phyloP scores from a whole-genome alignment of 495 filamentous ascomycete species.

The Terfezia boudieri region DNA sequence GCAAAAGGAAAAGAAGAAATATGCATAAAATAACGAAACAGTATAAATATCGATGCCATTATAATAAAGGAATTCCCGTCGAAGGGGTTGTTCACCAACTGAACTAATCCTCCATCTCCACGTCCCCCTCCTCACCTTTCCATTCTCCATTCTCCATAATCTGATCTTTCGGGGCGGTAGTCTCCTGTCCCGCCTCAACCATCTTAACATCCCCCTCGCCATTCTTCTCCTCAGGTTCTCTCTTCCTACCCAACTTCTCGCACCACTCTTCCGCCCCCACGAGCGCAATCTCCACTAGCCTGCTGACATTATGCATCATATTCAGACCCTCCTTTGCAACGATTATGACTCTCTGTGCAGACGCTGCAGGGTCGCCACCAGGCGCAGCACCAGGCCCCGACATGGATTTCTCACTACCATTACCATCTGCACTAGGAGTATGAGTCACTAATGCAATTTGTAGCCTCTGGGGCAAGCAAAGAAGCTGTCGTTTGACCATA shows the following conservation, averaged over 20 bases:
- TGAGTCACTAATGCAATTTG: conserved; percentile 24
- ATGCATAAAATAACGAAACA: too few relatives aligned
- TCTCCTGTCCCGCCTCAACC: background rate
- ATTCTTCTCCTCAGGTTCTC: background rate
- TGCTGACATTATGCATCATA: conserved; percentile 67
- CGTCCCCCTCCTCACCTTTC: background rate
- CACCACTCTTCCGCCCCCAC: conserved; percentile 75
- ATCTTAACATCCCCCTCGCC: background rate
- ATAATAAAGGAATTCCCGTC: too few relatives aligned
- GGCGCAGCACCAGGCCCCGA: conserved; percentile 4
- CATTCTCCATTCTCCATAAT: background rate
- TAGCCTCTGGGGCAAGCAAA: conserved; percentile 57
- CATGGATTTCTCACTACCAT: conserved; percentile 8
- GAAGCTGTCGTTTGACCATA: conserved; percentile 52
- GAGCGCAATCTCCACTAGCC: conserved; percentile 62
- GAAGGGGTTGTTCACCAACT: too few relatives aligned
- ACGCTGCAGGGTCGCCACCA: conserved; percentile 19
- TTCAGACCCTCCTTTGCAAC: conserved; percentile 73
- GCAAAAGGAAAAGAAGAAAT: too few relatives aligned
- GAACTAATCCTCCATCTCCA: background rate
- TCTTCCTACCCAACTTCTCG: conserved; percentile 42
- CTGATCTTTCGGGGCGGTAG: background rate
- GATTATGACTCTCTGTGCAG: conserved; percentile 48
- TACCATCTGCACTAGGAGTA: background rate
- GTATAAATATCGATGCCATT: too few relatives aligned